Evolutionary conservation across 2,329 filamentous ascomycete species (phyloP), one percentile per base, ranked within the genome.

Genomic region (Aspergillus persii): DNA sequence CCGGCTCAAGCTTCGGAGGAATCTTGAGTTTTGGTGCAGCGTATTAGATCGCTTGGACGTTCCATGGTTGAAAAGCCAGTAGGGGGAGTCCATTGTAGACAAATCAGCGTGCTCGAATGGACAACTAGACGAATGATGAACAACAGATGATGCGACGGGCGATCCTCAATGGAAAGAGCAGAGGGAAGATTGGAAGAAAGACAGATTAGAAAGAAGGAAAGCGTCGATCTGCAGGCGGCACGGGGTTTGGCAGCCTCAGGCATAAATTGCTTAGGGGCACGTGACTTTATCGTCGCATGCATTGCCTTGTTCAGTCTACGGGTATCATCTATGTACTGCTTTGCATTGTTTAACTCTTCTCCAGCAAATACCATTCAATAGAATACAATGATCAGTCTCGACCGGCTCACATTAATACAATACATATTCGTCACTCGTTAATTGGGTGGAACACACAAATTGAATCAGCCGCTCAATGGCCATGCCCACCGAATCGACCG

Each of bases 401-500:
- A 23, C 18, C 18, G 18, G 18, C 18, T 23, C 18, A 23, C 18
- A 23, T 23, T 23, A 23, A 23, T 23, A 23, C 18, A 23, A 23
- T 23, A 23, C 18, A 23, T 23, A 23, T 23, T 44, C 27, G 8
- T 31, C n/a, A 47, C 27, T 30, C 49, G 27, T 50, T 23, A 23
- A 23, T 23, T 23, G 15, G 8, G 9, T 12, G 15, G 11, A 29
- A 15, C n/a, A 15, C n/a, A 50, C 8, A 4, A 23, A 46, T 46
- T 11, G 44, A n/a, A n/a, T 41, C 36, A n/a, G 8, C 30, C 4
- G 1, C 36, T 41, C 36, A 41, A 41, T 41, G 27, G 33, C 23
- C 30, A 50, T 44, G 51, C 18, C 57, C n/a, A 18, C 49, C 18
- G 57, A 76, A 73, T n/a, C 68, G 54, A 2, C 73, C 70, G 11